Percentiles rank a stretch among this genome's conserved stretches.
phyloP scores from a whole-genome alignment of 129 eudicot genomes.

The Artemisia tridentata region DNA sequence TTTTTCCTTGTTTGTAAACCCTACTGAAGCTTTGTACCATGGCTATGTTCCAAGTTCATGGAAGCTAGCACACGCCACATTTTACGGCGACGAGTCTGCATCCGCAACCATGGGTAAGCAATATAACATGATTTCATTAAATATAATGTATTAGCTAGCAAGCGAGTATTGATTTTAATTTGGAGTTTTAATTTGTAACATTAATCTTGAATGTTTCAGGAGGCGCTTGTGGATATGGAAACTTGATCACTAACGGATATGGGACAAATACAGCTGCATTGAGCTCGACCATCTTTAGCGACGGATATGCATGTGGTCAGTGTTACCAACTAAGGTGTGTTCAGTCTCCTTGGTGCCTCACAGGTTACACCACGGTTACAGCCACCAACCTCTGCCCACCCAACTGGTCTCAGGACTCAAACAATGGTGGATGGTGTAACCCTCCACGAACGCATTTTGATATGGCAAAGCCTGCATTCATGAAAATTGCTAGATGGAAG shows the following conservation, averaged over 20 bases:
- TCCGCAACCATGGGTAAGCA: slow-evolving; percentile 70
- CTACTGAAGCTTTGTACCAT: slow-evolving; percentile 11
- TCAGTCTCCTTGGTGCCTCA: slow-evolving; percentile 57
- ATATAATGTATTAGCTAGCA: neutral
- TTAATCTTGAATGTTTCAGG: slow-evolving; percentile 26
- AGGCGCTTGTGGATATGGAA: slow-evolving; percentile 93
- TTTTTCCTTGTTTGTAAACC: slow-evolving; percentile 26
- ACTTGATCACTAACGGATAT: slow-evolving; percentile 59
- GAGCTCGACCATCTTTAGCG: slow-evolving; percentile 62
- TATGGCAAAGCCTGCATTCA: slow-evolving; percentile 79
- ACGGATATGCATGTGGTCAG: slow-evolving; percentile 77
- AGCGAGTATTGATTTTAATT: neutral
- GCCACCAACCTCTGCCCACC: slow-evolving; percentile 94
- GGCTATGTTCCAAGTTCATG: slow-evolving; percentile 48
- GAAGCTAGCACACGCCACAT: slow-evolving; percentile 68
- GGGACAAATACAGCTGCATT: slow-evolving; percentile 77
- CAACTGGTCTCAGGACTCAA: slow-evolving; percentile 57
- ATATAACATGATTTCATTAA: neutral
- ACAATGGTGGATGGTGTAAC: slow-evolving; percentile 90
- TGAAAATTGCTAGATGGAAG: slow-evolving; percentile 78
- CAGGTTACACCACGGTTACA: slow-evolving; percentile 49
- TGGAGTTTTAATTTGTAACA: neutral
- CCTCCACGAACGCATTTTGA: slow-evolving; percentile 85
- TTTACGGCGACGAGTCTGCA: slow-evolving; percentile 76
- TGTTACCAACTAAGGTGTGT: slow-evolving; percentile 70